Conservation (phyloP, 805 yeast species). For the Vanderwaltozyma yarrowii region DNA sequence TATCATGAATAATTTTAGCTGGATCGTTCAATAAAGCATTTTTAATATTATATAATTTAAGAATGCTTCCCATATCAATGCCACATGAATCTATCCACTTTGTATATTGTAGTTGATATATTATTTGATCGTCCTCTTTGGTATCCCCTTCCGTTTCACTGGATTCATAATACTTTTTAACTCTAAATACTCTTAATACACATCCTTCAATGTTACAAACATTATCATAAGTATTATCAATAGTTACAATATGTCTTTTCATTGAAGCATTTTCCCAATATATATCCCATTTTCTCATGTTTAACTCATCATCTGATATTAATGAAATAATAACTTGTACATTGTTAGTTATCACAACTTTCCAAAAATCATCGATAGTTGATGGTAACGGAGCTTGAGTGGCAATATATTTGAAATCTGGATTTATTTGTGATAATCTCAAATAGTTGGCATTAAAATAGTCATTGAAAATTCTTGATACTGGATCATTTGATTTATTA, state of each 20-base stretch:
- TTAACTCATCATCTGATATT: constrained; percentile 65
- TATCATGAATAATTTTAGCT: background rate
- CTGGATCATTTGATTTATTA: background rate
- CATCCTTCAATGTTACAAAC: constrained; percentile 26
- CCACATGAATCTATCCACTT: constrained; percentile 82
- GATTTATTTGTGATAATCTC: constrained; percentile 31
- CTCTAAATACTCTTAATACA: constrained; percentile 25
- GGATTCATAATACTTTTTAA: constrained; percentile 11
- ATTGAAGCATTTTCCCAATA: constrained; percentile 52
- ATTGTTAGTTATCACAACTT: constrained; percentile 54
- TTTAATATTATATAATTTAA: constrained; percentile 16
- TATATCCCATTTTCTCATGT: constrained; percentile 68
- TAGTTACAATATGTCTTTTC: constrained; percentile 27
- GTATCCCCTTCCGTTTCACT: constrained; percentile 13
- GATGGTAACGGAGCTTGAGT: constrained; percentile 79
- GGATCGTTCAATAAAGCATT: background rate
- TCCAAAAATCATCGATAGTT: constrained; percentile 87
- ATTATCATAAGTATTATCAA: constrained; percentile 22
- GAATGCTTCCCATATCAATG: constrained; percentile 32
- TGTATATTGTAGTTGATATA: constrained; percentile 63
- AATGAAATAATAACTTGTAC: constrained; percentile 67
- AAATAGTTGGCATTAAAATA: constrained; percentile 87
- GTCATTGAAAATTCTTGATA: constrained; percentile 30
- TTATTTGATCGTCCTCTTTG: constrained; percentile 23
- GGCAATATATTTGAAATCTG: constrained; percentile 51